Base-by-base conservation (phyloP, 2,329 filamentous ascomycete species). In the Curvularia hawaiiensis region DNA sequence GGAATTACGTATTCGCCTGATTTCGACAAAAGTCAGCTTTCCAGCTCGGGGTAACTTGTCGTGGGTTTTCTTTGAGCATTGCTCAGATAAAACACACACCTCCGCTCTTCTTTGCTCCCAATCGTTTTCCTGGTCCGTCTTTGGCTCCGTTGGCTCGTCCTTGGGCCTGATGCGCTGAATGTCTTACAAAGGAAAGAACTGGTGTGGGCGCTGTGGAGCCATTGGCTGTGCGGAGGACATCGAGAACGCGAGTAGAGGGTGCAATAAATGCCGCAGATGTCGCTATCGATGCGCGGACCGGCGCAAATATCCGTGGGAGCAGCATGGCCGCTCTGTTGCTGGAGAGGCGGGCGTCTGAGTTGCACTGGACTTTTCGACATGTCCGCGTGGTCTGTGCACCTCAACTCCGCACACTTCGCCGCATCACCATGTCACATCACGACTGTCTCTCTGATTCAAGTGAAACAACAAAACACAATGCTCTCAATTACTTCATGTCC, bases 71-170 rank as follows among this genome's bases (percentile, higher is more conserved):
- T 35, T 35, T 16, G 16, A 38, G 6, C 14, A 6, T 38, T 38
- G 16, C 35, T 35, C 35, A 38, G 35, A 16, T 16, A 38, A 38
- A 43, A 43, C 11, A 24, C 54, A 31, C 82, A 90, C 91, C 94
- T 77, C 91, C 92, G 18, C 89, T 89, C 78, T 94, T 92, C 84
- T 99, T 99, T 5, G 94, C 93, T 66, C 95, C 95, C 66, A 99
- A 81, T 76, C 97, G 92, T 81, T 97, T 97, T 68, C 89, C 89
- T 1, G 88, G 83, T 4, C 88, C 87, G 69, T 90, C 84, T 72
- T 88, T 88, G 28, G 86, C 85, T 64, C 86, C 85, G 72, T 90
- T 96, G 78, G 87, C 87, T 59, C 85, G 81, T 68, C 86, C 86
- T 79, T 89, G 85, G 26, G 85, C 78, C 66, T 85, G 83, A 80